phyloP scores from a whole-genome alignment of 805 yeast genomes.

The Candida sphagnicola region DNA sequence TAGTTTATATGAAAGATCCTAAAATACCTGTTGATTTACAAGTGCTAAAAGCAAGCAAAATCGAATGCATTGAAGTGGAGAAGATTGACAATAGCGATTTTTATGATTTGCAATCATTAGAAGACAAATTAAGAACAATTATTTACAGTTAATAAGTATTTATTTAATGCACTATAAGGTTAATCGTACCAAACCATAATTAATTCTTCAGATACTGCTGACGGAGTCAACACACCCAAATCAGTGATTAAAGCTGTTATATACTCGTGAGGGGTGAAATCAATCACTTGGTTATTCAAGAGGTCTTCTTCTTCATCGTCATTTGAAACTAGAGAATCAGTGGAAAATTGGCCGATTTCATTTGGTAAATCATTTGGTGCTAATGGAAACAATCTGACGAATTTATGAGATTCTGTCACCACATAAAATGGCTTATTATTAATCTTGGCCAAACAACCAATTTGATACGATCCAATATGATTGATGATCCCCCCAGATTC shows the following conservation, averaged over 20 bases:
- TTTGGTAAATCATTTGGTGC: slow-evolving; percentile 87
- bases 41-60: slow-evolving; percentile 37
- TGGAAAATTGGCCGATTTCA: slow-evolving; percentile 19
- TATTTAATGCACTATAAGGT: too few relatives aligned
- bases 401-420: slow-evolving; percentile 91
- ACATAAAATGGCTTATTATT: slow-evolving; percentile 93
- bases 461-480: slow-evolving; percentile 90
- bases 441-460: slow-evolving; percentile 86
- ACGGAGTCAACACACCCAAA: slow-evolving; percentile 93
- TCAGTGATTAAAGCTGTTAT: slow-evolving; percentile 96
- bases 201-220: slow-evolving; percentile 97
- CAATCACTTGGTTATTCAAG: slow-evolving; percentile 47
- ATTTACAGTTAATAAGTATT: slow-evolving; percentile 1
- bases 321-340: slow-evolving; percentile 14
- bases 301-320: slow-evolving; percentile 16
- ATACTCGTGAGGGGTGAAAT: slow-evolving; percentile 93
- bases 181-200: slow-evolving; percentile 97
- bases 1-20: slow-evolving; percentile 50
- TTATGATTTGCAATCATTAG: slow-evolving; percentile 44
- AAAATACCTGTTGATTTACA: slow-evolving; percentile 48
- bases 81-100: slow-evolving; percentile 18
- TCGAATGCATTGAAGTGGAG: slow-evolving; percentile 43
- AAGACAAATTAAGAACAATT: slow-evolving; percentile 16
- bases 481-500: slow-evolving; percentile 98
- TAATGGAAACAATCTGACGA: slow-evolving; percentile 92